Evolutionary conservation across 495 filamentous ascomycete genomes (phyloP), one percentile per base, ranked within the genome.

Genomic region (Aspergillus cavernicola): DNA sequence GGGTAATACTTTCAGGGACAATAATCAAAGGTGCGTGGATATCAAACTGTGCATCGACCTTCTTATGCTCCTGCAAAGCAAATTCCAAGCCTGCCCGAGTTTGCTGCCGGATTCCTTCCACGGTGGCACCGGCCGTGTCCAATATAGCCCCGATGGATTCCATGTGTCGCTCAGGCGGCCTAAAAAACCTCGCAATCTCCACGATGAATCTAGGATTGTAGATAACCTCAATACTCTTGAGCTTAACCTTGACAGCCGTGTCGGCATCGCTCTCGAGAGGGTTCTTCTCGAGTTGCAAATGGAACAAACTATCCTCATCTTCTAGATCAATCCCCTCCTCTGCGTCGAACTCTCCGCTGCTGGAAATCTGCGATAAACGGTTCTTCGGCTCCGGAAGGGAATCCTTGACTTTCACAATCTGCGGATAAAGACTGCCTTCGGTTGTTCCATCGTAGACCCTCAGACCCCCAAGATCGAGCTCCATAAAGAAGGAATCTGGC

Each of bases 381-480:
- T 74, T 70, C 20, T 73, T 68, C 13, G 68, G 64, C 37, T 76
- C 66, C 10, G 80, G 73, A 4, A 85, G 80, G 1, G 88, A 85
- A 63, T 96, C 90, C 63, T 98, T 98, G 62, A 98, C 90, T 20
- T 84, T 86, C 47, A 97, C 89, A 57, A 97, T 97, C 66, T 97
- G 91, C 22, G 90, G 87, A 65, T 86, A 97, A 32, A 97, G 73
- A 58, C 85, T 96, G 2, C 89, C 85, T 41, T 88, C 83, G 4
- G 93, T 97, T 4, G 92, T 97, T 24, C 93, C 95, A 65, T 98
- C 93, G 56, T 97, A 96, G 59, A 97, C 85, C 53, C 95, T 82
- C 72, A 98, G 77, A 3, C 92, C 93, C 51, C 90, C 93, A 16
- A 98, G 85, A 60, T 91, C 92, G 15, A 97, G 68, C 58, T 96